Conservation (phyloP, 306 rosid genomes). For the Macrotyloma uniflorum region DNA sequence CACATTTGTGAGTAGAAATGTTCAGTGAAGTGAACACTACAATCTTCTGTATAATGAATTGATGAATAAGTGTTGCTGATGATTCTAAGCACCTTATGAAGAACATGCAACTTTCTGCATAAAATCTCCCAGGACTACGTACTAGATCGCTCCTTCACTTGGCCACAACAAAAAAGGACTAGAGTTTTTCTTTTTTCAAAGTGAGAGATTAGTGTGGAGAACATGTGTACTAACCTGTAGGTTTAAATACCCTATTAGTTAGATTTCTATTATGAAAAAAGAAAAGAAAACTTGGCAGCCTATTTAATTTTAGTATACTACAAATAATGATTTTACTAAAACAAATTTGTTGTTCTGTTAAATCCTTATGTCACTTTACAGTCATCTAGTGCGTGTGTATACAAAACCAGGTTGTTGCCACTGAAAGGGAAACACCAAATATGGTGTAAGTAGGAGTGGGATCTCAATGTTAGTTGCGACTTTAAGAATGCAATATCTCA, state of each 20-base stretch:
- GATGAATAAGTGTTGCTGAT: constrained; percentile 13
- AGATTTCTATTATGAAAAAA: neutral
- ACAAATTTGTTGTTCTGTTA: neutral
- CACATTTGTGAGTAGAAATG: constrained; percentile 18
- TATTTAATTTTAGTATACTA: neutral
- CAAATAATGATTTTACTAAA: neutral
- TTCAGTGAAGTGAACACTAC: neutral
- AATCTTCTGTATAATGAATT: neutral
- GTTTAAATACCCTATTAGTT: neutral
- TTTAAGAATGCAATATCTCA: neutral
- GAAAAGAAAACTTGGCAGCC: neutral
- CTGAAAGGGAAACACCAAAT: neutral
- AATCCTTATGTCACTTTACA: neutral
- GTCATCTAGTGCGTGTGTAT: neutral
- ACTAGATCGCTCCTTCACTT: neutral
- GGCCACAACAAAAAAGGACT: neutral
- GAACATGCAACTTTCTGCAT: constrained; percentile 3
- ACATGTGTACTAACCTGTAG: neutral
- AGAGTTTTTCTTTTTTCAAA: neutral
- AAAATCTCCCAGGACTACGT: neutral
- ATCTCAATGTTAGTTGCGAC: neutral
- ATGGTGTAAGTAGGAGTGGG: neutral
- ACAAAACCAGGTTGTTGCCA: constrained; percentile 2
- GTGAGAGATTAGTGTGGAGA: neutral
- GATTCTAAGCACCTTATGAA: neutral